Conservation (phyloP, 345 rosid genomes). For the Abelmoschus esculentus region DNA sequence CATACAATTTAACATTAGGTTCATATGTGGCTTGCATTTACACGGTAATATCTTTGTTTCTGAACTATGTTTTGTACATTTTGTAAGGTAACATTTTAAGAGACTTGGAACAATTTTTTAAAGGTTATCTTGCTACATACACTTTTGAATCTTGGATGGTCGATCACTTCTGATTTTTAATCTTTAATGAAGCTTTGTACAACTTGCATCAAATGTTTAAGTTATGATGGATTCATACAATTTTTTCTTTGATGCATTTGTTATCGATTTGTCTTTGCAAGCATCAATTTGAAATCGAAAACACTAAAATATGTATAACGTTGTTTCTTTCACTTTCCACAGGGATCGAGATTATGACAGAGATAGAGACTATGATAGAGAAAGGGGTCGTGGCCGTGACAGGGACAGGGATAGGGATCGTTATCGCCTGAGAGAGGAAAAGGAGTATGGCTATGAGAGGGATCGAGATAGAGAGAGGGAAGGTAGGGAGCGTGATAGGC, state of each 20-base stretch:
- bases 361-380: constrained; percentile 55
- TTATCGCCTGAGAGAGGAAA: constrained; percentile 57
- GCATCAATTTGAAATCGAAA: not conserved
- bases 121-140: not conserved
- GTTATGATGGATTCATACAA: not conserved
- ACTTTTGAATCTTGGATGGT: not conserved
- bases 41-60: not conserved
- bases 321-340: constrained; percentile 6
- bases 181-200: not conserved
- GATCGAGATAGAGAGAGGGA: constrained; percentile 56
- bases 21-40: not conserved
- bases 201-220: not conserved
- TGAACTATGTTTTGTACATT: not conserved
- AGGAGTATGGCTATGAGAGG: constrained; percentile 47
- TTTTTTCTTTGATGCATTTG: not conserved
- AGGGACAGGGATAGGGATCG: constrained; percentile 30
- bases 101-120: not conserved
- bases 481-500: constrained; percentile 67
- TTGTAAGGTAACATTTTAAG: not conserved
- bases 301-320: no score
- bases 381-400: constrained; percentile 26
- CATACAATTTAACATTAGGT: constrained; percentile 32
- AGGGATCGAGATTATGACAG: constrained; percentile 59
- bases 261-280: not conserved
- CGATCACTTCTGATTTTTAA: not conserved